Evolutionary conservation across 2,329 filamentous ascomycete species (phyloP).

Genomic region (Colletotrichum limetticola): DNA sequence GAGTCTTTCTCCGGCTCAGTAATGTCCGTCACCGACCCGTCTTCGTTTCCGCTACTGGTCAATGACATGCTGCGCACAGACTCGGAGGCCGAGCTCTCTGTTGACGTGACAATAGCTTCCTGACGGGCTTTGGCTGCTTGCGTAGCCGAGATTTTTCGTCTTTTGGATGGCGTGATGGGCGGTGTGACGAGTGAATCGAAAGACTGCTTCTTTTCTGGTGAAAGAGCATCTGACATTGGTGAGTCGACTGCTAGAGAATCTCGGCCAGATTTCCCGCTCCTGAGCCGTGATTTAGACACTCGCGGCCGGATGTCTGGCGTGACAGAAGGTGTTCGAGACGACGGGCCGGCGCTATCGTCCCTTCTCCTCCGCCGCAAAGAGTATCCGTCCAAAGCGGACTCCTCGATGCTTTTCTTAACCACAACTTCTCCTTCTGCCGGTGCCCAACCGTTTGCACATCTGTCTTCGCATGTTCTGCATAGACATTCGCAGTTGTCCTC

Average conservation of each 20-base stretch:
- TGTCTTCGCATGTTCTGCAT: constrained; percentile 85
- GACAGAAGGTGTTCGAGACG: constrained; percentile 66
- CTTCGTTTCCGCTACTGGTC: constrained; percentile 47
- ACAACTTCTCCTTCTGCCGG: constrained; percentile 58
- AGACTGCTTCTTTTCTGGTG: constrained; percentile 49
- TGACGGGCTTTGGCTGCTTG: constrained; percentile 31
- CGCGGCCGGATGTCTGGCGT: constrained; percentile 38
- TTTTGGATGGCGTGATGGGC: constrained; percentile 66
- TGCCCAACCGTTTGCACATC: constrained; percentile 84
- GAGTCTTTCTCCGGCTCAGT: constrained; percentile 63
- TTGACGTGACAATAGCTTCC: constrained; percentile 44
- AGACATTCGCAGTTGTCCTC: constrained; percentile 95
- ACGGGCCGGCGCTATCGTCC: constrained; percentile 59
- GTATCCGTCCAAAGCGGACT: constrained; percentile 60
- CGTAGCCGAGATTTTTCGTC: constrained; percentile 50
- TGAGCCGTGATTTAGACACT: constrained; percentile 41
- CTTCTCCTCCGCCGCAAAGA: constrained; percentile 65
- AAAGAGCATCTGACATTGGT: constrained; percentile 45
- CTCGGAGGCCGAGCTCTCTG: constrained; percentile 50
- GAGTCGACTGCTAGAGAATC: constrained; percentile 33
- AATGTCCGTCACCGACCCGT: constrained; percentile 52
- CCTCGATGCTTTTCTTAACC: constrained; percentile 65
- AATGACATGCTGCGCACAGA: constrained; percentile 42
- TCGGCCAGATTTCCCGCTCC: constrained; percentile 38
- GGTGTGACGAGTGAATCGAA: constrained; percentile 61